A percentile compares a stretch with the other conserved stretches of the same genome.
phyloP scores from a whole-genome alignment of 2,329 filamentous ascomycete species.

The Mycogone perniciosa region DNA sequence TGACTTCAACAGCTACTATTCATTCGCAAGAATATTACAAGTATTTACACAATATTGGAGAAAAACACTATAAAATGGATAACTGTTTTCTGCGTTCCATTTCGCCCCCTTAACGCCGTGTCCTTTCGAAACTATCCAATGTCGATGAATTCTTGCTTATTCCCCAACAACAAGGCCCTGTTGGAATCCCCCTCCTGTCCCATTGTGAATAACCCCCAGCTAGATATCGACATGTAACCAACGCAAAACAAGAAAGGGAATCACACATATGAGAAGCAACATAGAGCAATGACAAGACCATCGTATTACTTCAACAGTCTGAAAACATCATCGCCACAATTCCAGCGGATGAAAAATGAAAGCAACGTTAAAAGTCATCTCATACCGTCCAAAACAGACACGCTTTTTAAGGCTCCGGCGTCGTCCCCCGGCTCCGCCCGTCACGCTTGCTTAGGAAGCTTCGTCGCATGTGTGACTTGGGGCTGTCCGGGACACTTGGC shows the following conservation, averaged over 20 bases:
- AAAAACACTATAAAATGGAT: no score
- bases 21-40: no score
- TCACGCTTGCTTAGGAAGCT: constrained; percentile 52
- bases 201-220: not conserved
- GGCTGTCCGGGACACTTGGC: constrained; percentile 37
- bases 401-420: constrained; percentile 27
- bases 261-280: not conserved
- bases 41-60: no score
- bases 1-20: no score
- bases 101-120: no score
- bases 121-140: no score
- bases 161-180: no score
- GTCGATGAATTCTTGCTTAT: no score
- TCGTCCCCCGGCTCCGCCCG: constrained; percentile 38
- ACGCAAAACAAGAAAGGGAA: not conserved
- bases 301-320: not conserved
- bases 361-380: not conserved
- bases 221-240: not conserved
- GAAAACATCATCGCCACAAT: no score
- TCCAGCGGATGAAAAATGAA: not conserved
- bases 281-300: not conserved
- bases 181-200: not conserved
- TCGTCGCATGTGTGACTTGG: constrained; percentile 41
- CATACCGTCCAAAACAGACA: not conserved
- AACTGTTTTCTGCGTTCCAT: no score